A percentile compares a stretch with the other conserved stretches of the same genome.
phyloP scores from a whole-genome alignment of 306 rosid genomes.

The Quercus rubra region DNA sequence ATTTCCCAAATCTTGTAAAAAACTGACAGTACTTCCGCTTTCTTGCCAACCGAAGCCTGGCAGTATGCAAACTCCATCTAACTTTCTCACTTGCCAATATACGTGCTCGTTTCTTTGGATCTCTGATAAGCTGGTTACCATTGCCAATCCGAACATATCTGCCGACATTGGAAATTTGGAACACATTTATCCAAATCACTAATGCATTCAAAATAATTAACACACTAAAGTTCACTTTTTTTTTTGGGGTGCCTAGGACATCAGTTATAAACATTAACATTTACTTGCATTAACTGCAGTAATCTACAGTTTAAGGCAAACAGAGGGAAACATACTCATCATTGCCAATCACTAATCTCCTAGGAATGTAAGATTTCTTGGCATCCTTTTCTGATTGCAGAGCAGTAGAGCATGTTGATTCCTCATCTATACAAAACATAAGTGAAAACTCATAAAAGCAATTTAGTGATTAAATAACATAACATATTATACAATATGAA shows the following conservation, averaged over 20 bases:
- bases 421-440: conserved; percentile 52
- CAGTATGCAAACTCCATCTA: conserved; percentile 98
- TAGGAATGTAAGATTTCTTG: conserved; percentile 68
- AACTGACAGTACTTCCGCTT: conserved; percentile 90
- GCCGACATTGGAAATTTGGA: conserved; percentile 28
- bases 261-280: conserved; percentile 18
- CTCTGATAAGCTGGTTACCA: conserved; percentile 86
- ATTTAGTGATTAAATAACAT: conserved; percentile 2
- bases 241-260: neutral
- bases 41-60: conserved; percentile 84
- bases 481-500: conserved; percentile 5
- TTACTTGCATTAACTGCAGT: conserved; percentile 9
- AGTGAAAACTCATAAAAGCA: conserved; percentile 13
- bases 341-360: conserved; percentile 89
- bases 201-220: conserved; percentile 8
- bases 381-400: conserved; percentile 42
- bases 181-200: conserved; percentile 4
- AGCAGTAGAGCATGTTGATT: conserved; percentile 46
- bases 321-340: conserved; percentile 70
- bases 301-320: conserved; percentile 7
- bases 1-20: conserved; percentile 89
- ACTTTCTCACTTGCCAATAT: conserved; percentile 90
- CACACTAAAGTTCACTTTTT: conserved; percentile 1
- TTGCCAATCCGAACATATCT: conserved; percentile 91
- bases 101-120: conserved; percentile 89